Conservation (phyloP, 192 early-diverging fungal species). For the Glomus cerebriforme region DNA sequence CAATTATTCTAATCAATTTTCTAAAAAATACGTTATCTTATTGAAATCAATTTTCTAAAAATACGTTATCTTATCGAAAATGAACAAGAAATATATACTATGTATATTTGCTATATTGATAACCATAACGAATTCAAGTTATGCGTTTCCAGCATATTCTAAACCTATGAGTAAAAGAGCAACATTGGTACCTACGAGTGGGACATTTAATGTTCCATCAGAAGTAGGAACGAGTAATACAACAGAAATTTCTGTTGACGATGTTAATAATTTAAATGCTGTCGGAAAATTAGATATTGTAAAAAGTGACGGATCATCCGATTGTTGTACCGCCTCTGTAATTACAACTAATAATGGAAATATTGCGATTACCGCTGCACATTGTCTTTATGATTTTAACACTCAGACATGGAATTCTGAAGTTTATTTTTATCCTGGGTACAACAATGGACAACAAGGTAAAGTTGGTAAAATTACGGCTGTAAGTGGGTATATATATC, state of each 20-base stretch:
- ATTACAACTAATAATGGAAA: not conserved
- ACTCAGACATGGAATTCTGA: not conserved
- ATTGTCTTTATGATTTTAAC: not conserved
- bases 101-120: not conserved
- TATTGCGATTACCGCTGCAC: slow-evolving; percentile 7
- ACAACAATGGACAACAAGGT: not conserved
- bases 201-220: not conserved
- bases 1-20: slow-evolving; percentile 13
- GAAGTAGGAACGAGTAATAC: not conserved
- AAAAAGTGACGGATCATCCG: not conserved
- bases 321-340: not conserved
- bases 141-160: not conserved
- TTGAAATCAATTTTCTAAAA: not conserved
- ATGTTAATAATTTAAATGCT: not conserved
- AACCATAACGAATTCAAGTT: slow-evolving; percentile 11
- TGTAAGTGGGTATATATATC: not conserved
- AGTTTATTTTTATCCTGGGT: slow-evolving; percentile 3
- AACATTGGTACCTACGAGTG: too few relatives aligned
- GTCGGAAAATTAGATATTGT: not conserved
- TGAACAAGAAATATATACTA: slow-evolving; percentile 12
- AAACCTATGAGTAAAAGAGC: slow-evolving; percentile 1
- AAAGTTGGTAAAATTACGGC: not conserved
- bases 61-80: not conserved
- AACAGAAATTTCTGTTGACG: not conserved
- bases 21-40: not conserved